Conservation (phyloP, 176 grass and related monocot species). For the Aegilops longissima region DNA sequence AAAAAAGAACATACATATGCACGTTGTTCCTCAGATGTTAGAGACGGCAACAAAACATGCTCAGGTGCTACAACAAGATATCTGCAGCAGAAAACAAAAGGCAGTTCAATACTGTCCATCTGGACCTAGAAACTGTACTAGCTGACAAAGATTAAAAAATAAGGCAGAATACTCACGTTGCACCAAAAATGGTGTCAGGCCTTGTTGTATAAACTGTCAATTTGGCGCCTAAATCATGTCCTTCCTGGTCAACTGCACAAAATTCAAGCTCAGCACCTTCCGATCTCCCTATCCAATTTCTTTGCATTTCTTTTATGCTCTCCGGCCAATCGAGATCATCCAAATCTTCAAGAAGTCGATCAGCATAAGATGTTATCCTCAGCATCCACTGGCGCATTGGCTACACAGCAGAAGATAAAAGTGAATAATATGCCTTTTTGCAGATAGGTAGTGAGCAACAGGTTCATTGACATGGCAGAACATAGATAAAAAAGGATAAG, state of each 20-base stretch:
- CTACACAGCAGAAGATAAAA: slow-evolving; percentile 42
- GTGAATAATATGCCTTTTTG: slow-evolving; percentile 4
- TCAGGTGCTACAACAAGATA: slow-evolving; percentile 94
- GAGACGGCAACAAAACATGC: slow-evolving; percentile 59
- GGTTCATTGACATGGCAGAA: slow-evolving; percentile 10
- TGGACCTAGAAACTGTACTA: slow-evolving; percentile 1
- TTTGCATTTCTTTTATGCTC: slow-evolving; percentile 98
- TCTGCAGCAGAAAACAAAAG: slow-evolving; percentile 48
- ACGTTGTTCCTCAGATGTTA: slow-evolving; percentile 71
- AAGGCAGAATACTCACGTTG: slow-evolving; percentile 59
- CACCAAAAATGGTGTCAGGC: slow-evolving; percentile 93
- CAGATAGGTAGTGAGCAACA: slow-evolving; percentile 3
- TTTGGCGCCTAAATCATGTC: slow-evolving; percentile 39
- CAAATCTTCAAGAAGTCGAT: slow-evolving; percentile 94
- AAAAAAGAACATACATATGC: slow-evolving; percentile 46
- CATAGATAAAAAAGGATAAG: slow-evolving; percentile 12
- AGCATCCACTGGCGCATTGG: slow-evolving; percentile 99
- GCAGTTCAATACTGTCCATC: slow-evolving; percentile 2
- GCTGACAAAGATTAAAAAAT: neutral
- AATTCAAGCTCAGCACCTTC: slow-evolving; percentile 93
- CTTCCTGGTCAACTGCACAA: slow-evolving; percentile 51
- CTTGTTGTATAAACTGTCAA: slow-evolving; percentile 90
- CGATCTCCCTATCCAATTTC: slow-evolving; percentile 93
- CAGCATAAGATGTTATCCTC: slow-evolving; percentile 93
- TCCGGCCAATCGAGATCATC: slow-evolving; percentile 90